Conservation (phyloP, 306 rosid species). For the Begonia loranthoides region DNA sequence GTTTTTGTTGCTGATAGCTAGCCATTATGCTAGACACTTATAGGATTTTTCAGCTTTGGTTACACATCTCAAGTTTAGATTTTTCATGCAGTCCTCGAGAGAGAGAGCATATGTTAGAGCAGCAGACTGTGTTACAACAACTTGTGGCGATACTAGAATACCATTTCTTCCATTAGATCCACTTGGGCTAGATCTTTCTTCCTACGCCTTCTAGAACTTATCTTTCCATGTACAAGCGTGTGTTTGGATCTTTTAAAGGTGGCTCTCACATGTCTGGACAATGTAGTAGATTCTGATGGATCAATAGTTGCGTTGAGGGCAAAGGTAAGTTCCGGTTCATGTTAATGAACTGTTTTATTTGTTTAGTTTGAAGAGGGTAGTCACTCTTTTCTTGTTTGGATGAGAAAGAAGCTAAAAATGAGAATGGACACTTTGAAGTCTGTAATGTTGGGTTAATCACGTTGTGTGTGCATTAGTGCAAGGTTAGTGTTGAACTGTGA, state of each 20-base stretch:
- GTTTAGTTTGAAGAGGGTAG: too few relatives aligned
- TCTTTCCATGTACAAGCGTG: conserved; percentile 92
- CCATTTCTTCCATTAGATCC: conserved; percentile 91
- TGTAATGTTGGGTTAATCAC: conserved; percentile 20
- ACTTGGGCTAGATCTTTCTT: conserved; percentile 50
- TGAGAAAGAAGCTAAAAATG: too few relatives aligned
- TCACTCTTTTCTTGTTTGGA: too few relatives aligned
- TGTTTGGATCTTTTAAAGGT: conserved; percentile 73
- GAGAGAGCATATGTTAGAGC: conserved; percentile 69
- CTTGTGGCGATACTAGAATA: conserved; percentile 75
- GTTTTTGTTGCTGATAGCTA: too few relatives aligned
- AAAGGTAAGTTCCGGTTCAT: conserved; percentile 35
- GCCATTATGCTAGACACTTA: too few relatives aligned
- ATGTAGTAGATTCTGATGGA: conserved; percentile 76
- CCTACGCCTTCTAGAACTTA: conserved; percentile 55
- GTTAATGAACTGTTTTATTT: background rate
- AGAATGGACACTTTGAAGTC: too few relatives aligned
- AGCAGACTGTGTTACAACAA: conserved; percentile 81
- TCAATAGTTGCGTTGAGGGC: conserved; percentile 90
- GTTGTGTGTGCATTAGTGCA: too few relatives aligned
- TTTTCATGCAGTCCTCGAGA: conserved; percentile 64
- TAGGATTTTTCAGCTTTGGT: too few relatives aligned
- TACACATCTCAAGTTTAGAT: background rate
- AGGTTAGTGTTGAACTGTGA: too few relatives aligned
- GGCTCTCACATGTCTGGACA: conserved; percentile 83